phyloP scores from a whole-genome alignment of 1,284 basidiomycete genomes.

The Cutaneotrichosporon cavernicola region DNA sequence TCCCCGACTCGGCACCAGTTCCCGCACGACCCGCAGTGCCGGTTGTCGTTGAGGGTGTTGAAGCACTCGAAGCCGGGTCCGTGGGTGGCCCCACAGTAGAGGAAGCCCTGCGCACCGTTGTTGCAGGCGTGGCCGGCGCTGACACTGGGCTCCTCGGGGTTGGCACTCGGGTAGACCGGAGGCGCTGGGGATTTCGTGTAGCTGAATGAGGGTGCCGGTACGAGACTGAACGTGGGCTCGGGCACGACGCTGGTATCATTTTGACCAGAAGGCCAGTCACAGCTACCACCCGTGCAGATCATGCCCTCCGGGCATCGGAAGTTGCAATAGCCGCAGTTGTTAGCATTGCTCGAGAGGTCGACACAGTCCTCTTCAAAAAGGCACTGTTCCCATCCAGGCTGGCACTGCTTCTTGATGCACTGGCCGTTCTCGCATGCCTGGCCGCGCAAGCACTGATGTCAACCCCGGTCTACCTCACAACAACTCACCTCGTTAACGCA shows the following conservation, averaged over 20 bases:
- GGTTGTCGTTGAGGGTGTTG: not conserved
- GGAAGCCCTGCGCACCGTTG: not conserved
- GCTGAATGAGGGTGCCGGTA: no score
- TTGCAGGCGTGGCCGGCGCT: not conserved
- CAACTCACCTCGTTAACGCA: not conserved
- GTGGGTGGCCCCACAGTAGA: not conserved
- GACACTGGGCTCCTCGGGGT: no score
- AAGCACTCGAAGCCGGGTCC: not conserved
- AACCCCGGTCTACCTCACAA: not conserved
- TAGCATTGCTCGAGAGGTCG: not conserved
- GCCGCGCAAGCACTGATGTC: not conserved
- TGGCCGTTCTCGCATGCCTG: not conserved
- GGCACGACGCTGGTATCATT: no score
- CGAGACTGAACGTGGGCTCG: no score
- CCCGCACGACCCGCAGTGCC: not conserved
- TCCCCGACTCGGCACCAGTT: not conserved
- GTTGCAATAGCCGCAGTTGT: not conserved
- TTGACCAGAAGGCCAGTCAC: not conserved
- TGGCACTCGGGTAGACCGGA: no score
- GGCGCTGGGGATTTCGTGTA: no score
- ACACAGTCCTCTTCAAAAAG: not conserved
- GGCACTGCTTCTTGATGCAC: not conserved
- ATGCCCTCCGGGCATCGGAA: not conserved
- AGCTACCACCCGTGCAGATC: not conserved
- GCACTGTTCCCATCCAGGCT: not conserved